Conservation (phyloP, 129 eudicot species). For the Rutidosis leptorrhynchoides region DNA sequence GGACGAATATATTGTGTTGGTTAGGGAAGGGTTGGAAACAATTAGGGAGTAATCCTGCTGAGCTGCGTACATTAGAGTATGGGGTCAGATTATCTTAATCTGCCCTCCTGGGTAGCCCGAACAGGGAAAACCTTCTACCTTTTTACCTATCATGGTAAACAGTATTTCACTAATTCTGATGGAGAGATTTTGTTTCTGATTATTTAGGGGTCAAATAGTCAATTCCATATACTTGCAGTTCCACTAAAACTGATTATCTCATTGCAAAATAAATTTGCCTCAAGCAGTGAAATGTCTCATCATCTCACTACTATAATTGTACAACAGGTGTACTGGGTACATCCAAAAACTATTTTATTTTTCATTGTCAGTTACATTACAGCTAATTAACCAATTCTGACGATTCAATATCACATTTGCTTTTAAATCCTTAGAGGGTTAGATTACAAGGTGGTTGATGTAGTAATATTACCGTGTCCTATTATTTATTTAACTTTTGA, state of each 20-base stretch:
- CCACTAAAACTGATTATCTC: neutral
- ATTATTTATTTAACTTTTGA: constrained; percentile 9
- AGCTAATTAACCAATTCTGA: neutral
- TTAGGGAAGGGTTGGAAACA: no score
- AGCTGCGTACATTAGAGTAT: no score
- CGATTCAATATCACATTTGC: neutral
- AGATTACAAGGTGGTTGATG: constrained; percentile 5
- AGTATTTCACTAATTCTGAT: neutral
- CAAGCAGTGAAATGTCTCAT: neutral
- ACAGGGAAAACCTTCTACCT: no score
- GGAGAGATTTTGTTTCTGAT: neutral
- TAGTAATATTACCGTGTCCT: neutral
- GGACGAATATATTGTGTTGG: no score
- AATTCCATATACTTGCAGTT: neutral
- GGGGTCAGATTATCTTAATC: no score
- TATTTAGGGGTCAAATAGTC: neutral
- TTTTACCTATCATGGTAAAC: neutral
- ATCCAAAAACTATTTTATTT: neutral
- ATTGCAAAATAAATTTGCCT: neutral
- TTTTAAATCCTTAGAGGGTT: neutral
- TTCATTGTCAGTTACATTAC: neutral
- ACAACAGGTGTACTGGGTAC: neutral
- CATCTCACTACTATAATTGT: neutral
- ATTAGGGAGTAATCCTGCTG: no score
- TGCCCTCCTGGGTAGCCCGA: no score